Conservation (phyloP, 495 filamentous ascomycete genomes). For the Daldinia decipiens region DNA sequence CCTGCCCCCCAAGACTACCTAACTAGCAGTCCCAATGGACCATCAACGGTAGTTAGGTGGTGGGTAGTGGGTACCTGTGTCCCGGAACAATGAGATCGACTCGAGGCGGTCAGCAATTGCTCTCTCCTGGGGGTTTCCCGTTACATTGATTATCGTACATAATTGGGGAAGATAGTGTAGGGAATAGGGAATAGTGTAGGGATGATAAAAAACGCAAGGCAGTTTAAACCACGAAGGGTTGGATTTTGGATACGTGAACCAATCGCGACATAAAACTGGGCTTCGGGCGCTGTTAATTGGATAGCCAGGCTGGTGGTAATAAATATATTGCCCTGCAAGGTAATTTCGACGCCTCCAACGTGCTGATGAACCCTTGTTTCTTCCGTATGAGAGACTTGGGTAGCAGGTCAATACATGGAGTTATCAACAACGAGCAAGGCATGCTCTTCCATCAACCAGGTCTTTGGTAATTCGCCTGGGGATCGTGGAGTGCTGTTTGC, state of each 20-base stretch:
- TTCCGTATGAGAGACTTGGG: background rate
- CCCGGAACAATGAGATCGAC: constrained; percentile 8
- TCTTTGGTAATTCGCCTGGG: constrained; percentile 4
- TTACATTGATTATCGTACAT: constrained; percentile 9
- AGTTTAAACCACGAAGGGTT: constrained; percentile 1
- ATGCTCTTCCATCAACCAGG: background rate
- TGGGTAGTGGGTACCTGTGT: background rate
- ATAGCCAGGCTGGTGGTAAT: background rate
- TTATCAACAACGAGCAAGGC: background rate
- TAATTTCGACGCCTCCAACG: constrained; percentile 12
- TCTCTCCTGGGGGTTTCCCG: background rate
- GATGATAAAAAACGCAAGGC: background rate
- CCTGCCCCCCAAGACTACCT: background rate
- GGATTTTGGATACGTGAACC: background rate
- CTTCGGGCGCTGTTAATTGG: background rate
- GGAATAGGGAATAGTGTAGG: background rate
- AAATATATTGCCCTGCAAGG: background rate
- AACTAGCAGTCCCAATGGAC: constrained; percentile 5
- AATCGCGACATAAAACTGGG: constrained; percentile 5
- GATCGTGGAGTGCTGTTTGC: background rate
- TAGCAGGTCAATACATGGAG: background rate
- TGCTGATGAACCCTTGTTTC: constrained; percentile 5
- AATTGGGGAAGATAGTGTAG: constrained; percentile 2
- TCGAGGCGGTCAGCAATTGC: constrained; percentile 13
- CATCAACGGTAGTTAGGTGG: constrained; percentile 6